These are phyloP conservation scores for Botrytis pseudocinerea DNA, from an alignment of 2,329 filamentous ascomycete species.

Conservation along the genomic window DNA sequence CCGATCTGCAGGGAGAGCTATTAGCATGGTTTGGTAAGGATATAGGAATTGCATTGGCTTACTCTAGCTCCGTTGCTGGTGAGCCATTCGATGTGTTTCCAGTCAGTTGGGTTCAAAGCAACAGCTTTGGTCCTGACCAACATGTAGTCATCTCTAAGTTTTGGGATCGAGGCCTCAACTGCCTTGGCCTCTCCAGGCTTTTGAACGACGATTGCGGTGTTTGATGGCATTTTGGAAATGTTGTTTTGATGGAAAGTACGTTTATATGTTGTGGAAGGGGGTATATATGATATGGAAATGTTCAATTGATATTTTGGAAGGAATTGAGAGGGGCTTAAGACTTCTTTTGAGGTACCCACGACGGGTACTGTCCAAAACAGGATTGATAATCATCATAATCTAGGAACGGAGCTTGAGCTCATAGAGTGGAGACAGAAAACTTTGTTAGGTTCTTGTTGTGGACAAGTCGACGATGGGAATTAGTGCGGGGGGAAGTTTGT, in stretches of 20 bases:
- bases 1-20: slow-evolving; percentile 37
- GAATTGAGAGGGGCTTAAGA: background rate
- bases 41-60: slow-evolving; percentile 1
- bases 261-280: background rate
- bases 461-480: background rate
- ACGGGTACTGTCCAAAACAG: background rate
- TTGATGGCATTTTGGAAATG: slow-evolving; percentile 32
- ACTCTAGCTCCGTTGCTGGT: slow-evolving; percentile 30
- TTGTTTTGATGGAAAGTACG: background rate
- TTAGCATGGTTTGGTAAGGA: background rate
- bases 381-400: slow-evolving; percentile 14
- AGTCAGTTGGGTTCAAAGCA: slow-evolving; percentile 40
- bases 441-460: background rate
- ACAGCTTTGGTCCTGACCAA: slow-evolving; percentile 38
- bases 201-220: slow-evolving; percentile 34
- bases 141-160: slow-evolving; percentile 40
- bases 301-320: background rate
- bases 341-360: background rate
- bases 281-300: background rate
- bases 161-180: slow-evolving; percentile 34
- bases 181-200: slow-evolving; percentile 31
- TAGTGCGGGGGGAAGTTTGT: slow-evolving; percentile 2
- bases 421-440: slow-evolving; percentile 13
- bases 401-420: background rate
- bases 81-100: slow-evolving; percentile 39